A percentile compares a stretch with the other conserved stretches of the same genome.
phyloP scores from a whole-genome alignment of 495 filamentous ascomycete genomes.

The Aspergillus cristatus region DNA sequence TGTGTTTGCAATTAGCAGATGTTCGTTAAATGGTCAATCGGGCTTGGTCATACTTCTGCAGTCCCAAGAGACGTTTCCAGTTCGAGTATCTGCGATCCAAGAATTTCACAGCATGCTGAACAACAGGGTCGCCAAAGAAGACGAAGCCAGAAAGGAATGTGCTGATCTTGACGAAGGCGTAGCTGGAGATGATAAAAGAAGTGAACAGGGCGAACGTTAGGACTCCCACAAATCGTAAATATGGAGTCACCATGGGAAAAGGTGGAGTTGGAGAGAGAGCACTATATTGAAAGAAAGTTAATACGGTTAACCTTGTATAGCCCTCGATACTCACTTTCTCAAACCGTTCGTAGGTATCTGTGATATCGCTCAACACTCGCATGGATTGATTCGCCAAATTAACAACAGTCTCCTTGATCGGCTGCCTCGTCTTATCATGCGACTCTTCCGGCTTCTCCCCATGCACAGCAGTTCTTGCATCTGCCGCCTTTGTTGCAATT shows the following conservation, averaged over 20 bases:
- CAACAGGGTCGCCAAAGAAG: slow-evolving; percentile 75
- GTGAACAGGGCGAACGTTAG: slow-evolving; percentile 50
- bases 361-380: slow-evolving; percentile 63
- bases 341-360: slow-evolving; percentile 74
- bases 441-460: slow-evolving; percentile 31
- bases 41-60: slow-evolving; percentile 47
- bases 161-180: slow-evolving; percentile 61
- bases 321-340: slow-evolving; percentile 51
- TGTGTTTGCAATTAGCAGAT: neutral
- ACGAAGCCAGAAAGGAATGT: slow-evolving; percentile 59
- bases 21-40: slow-evolving; percentile 3
- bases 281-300: slow-evolving; percentile 26
- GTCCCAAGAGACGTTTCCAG: slow-evolving; percentile 67
- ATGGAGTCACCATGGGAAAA: slow-evolving; percentile 54
- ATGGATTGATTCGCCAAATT: slow-evolving; percentile 66
- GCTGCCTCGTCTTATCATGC: slow-evolving; percentile 78
- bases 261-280: slow-evolving; percentile 70
- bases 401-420: slow-evolving; percentile 72
- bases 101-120: slow-evolving; percentile 46
- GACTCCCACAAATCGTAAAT: slow-evolving; percentile 53
- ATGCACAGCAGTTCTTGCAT: slow-evolving; percentile 48
- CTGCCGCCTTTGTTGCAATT: slow-evolving; percentile 42
- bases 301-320: no score
- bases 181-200: slow-evolving; percentile 54
- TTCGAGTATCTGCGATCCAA: slow-evolving; percentile 60